Base-by-base conservation (phyloP, 1,284 basidiomycete species). In the Ustilago hordei region DNA sequence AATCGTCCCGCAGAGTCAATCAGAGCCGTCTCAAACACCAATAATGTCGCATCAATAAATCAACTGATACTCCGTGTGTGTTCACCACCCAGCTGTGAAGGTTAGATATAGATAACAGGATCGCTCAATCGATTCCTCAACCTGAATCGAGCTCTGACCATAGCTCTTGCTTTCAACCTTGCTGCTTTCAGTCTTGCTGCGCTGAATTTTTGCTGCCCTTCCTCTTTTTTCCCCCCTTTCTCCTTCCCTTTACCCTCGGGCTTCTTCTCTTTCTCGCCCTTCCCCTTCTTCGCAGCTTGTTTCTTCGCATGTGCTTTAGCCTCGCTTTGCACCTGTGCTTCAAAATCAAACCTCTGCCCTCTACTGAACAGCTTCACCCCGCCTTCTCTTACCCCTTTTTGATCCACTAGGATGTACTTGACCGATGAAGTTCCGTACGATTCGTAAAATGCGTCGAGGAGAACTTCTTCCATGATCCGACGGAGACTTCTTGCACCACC, bases 401-500 rank as follows among this genome's bases (percentile, higher is more conserved):
- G 7, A 50, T 70, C 70, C 4, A 77, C 57, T 7, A 77, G 31
- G 8, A 73, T 60, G 38, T 73, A 77, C 55, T 67, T 69, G 39
- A 77, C 67, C 1, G 36, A 48, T 3, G 35, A 32, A 17, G 41
- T 45, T 9, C 66, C 66, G 35, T 69, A 73, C 11, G 57, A 54
- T 32, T 65, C 58, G 56, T 80, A 81, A 50, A 80, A 75, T 6
- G 74, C 78, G 34, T 83, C 81, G 8, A 82, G 55, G 32, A 60
- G 56, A 11, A 47, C 28, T 79, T 89, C 78, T 57, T 92, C 95
- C 91, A 98, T 91, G 59, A 97, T 93, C 1, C 93, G 91, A 78
- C 95, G 89, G 75, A 98, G 87, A 4, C 94, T 93, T 84, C 95
- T 89, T 0, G 95, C 95, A 15, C 95, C 96, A 11, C 68, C 64